Evolutionary conservation across 1,284 basidiomycete genomes (phyloP).

Genomic region (Tilletiopsis washingtonensis): DNA sequence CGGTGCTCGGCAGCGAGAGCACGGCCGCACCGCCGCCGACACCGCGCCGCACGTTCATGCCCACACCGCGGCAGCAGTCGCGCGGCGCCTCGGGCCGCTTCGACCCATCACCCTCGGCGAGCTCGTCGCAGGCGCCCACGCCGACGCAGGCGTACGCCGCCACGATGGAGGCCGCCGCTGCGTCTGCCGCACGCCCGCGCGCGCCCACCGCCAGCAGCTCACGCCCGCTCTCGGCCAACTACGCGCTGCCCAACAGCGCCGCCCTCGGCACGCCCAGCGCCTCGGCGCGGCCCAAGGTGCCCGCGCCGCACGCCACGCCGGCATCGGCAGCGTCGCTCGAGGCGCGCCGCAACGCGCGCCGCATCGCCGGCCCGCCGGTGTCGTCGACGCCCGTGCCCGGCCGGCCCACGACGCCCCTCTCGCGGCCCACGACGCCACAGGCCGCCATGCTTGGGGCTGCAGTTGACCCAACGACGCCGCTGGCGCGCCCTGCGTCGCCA

Average conservation of each 20-base stretch:
- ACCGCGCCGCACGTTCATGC: background rate
- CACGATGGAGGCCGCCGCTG: background rate
- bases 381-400: background rate
- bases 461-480: background rate
- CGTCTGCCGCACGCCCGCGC: background rate
- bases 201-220: background rate
- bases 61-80: background rate
- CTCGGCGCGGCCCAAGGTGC: too few relatives aligned
- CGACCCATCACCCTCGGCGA: background rate
- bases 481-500: conserved; percentile 1
- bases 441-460: background rate
- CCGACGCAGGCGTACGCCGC: background rate
- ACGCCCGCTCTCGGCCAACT: background rate
- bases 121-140: too few relatives aligned
- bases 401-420: background rate
- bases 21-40: background rate
- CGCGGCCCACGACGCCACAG: background rate
- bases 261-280: background rate
- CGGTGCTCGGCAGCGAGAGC: too few relatives aligned
- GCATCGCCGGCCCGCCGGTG: background rate
- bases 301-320: background rate
- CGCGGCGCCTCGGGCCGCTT: background rate
- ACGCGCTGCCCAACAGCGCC: background rate
- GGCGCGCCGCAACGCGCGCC: too few relatives aligned
- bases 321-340: background rate